Evolutionary conservation across 1,139 yeast species (phyloP).

Genomic region (Debaryomyces nepalensis): DNA sequence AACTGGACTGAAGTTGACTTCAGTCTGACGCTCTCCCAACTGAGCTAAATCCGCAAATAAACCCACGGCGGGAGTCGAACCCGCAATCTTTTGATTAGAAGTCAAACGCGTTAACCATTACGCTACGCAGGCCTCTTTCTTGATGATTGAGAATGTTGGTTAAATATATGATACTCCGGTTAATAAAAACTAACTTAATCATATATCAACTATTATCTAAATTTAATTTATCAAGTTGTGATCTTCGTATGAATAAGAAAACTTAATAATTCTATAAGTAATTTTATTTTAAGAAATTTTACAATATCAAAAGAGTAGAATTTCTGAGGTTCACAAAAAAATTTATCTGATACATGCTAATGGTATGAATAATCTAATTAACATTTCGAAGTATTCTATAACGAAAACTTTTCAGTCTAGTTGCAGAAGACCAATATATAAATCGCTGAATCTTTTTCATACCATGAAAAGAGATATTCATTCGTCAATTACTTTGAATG

Average conservation of each 20-base stretch:
- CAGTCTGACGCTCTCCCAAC: slow-evolving; percentile 93
- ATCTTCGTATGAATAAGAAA: not conserved
- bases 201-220: no score
- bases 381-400: slow-evolving; percentile 3
- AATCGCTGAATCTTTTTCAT: not conserved
- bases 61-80: slow-evolving; percentile 26
- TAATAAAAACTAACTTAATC: no score
- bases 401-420: not conserved
- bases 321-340: slow-evolving; percentile 3
- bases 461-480: slow-evolving; percentile 27
- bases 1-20: slow-evolving; percentile 50
- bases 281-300: not conserved
- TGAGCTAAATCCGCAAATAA: slow-evolving; percentile 70
- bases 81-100: slow-evolving; percentile 25
- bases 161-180: no score
- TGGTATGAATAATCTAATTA: slow-evolving; percentile 8
- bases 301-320: not conserved
- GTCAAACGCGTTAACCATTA: slow-evolving; percentile 25
- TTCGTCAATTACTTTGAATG: slow-evolving; percentile 40
- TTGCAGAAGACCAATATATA: not conserved
- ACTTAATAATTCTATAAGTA: not conserved
- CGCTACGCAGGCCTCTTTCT: slow-evolving; percentile 25
- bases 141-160: no score
- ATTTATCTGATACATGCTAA: not conserved
- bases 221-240: no score